Base-by-base conservation (phyloP, 257 asterid genomes). In the Capsicum chinense region DNA sequence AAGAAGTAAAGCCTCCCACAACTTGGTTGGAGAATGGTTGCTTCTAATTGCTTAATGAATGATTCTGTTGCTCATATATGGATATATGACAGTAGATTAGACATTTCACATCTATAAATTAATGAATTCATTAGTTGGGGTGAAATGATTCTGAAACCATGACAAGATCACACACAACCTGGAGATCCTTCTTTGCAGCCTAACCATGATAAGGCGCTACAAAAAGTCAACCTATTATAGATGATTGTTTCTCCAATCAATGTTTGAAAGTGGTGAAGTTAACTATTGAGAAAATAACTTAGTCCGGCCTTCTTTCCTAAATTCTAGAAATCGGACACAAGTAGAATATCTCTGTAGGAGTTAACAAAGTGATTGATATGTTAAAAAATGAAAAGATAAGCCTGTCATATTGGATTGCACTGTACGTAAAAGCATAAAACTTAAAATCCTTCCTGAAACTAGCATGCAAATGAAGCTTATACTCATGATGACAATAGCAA, bases 211-310 rank as follows among this genome's bases (percentile, higher is more conserved):
- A 78, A 33, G 21, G 82, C 54, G 66, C 47, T 54, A 78, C n/a
- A 21, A 54, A 71, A 78, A 14, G 50, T 15, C 63, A 54, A 78
- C 82, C 48, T 54, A 54, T 78, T 76, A 54, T 78, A 56, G 26
- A 78, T 9, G 50, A 78, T 8, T 33, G 54, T 54, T 78, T 78
- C 48, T 26, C 15, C 82, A 54, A 54, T 33, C 82, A 54, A 54
- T 54, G 66, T 47, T 76, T 76, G 82, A 78, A 33, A 78, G 33
- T 54, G 82, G 33, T 13, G 82, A 52, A 54, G 33, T 78, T 52
- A 54, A 54, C n/a, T 54, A 1, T 78, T 54, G 33, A 56, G 66
- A 78, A 37, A 78, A 78, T 52, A 54, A 54, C 50, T 26, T 54
- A 33, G 33, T 54, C 66, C 44, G 44, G 44, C 44, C 44, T 54